Percentiles rank a stretch among this genome's conserved stretches.
These are phyloP conservation scores for Lentinula guzmanii DNA, from an alignment of 768 basidiomycete species.

Conservation along the genomic window DNA sequence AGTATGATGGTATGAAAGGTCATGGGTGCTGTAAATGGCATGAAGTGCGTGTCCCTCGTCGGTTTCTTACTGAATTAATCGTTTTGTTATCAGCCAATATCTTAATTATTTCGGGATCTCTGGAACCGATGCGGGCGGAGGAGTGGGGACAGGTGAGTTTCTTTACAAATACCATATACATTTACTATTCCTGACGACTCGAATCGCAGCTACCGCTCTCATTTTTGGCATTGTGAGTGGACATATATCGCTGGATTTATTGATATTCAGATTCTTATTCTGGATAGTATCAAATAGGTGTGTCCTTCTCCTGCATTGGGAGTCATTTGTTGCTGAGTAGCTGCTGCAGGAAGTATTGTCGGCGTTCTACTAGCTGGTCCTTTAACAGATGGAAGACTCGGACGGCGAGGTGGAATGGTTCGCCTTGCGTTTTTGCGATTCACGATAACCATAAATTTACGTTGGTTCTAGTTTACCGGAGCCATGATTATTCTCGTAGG, in stretches of 20 bases:
- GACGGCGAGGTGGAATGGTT: slow-evolving; percentile 40
- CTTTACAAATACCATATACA: neutral
- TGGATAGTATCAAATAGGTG: slow-evolving; percentile 35
- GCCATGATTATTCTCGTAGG: slow-evolving; percentile 37
- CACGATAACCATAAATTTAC: no score
- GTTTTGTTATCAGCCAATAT: slow-evolving; percentile 26
- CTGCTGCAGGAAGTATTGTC: slow-evolving; percentile 23
- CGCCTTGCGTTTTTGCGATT: neutral
- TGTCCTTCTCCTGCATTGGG: neutral
- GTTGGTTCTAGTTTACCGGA: slow-evolving; percentile 25
- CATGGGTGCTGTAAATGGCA: slow-evolving; percentile 42
- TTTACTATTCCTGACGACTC: neutral
- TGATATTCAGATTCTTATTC: neutral
- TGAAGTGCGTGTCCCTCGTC: slow-evolving; percentile 26
- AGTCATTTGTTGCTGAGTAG: neutral
- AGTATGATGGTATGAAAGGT: slow-evolving; percentile 18
- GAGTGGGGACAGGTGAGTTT: slow-evolving; percentile 26
- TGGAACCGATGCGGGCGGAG: slow-evolving; percentile 33
- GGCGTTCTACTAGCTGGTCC: slow-evolving; percentile 37
- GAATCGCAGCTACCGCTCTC: slow-evolving; percentile 24
- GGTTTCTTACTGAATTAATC: neutral
- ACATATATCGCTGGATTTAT: neutral
- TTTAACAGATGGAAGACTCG: slow-evolving; percentile 29
- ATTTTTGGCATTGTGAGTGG: slow-evolving; percentile 38
- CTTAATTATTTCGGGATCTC: slow-evolving; percentile 33